Percentiles rank a stretch among this genome's conserved stretches.
Evolutionary conservation across 306 rosid species (phyloP).

Genomic region (Citrullus amarus): DNA sequence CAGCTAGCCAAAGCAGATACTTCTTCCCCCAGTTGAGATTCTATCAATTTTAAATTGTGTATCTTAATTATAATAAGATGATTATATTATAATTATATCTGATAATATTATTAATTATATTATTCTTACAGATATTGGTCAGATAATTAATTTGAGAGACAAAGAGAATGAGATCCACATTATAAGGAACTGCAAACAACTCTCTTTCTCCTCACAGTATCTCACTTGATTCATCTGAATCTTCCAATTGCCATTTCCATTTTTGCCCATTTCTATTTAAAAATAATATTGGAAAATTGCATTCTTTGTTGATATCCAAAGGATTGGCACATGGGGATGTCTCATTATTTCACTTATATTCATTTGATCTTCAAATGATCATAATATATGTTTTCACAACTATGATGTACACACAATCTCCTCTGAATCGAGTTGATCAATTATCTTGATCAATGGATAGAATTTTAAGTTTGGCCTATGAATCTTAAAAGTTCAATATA

Average conservation of each 20-base stretch:
- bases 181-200: background rate
- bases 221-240: background rate
- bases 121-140: background rate
- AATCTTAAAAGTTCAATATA: background rate
- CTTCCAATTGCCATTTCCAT: background rate
- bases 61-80: background rate
- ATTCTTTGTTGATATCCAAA: background rate
- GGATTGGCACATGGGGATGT: background rate
- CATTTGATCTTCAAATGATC: background rate
- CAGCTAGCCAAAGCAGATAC: background rate
- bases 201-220: background rate
- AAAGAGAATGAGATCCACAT: conserved; percentile 7
- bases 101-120: too few species aligned
- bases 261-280: background rate
- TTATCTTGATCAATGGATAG: background rate
- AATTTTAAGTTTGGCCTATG: background rate
- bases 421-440: background rate
- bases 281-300: background rate
- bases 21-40: background rate
- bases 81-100: too few species aligned
- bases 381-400: background rate
- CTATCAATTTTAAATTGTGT: background rate
- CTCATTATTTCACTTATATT: background rate
- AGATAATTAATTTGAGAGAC: background rate
- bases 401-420: background rate